Conservation (phyloP, 495 filamentous ascomycete species). For the Penicillium flavigenum region DNA sequence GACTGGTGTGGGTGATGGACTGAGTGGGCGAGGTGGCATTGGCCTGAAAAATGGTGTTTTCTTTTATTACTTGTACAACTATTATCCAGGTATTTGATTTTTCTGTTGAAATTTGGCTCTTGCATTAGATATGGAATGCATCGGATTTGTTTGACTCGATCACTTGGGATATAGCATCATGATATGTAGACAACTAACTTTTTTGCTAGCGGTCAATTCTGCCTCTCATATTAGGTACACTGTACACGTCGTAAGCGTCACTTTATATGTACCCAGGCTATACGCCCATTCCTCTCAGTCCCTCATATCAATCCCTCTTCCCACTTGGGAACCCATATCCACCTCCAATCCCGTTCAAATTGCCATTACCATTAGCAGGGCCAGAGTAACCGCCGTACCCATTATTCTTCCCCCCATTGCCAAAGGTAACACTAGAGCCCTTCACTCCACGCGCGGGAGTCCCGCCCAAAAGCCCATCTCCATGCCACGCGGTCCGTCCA, state of each 20-base stretch:
- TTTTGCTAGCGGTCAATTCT: background rate
- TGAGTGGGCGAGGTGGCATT: background rate
- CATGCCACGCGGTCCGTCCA: slow-evolving; percentile 32
- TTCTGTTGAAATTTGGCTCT: slow-evolving; percentile 12
- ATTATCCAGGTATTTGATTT: slow-evolving; percentile 15
- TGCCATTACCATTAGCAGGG: slow-evolving; percentile 23
- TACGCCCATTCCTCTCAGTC: background rate
- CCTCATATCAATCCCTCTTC: slow-evolving; percentile 52
- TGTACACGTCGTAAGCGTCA: slow-evolving; percentile 12
- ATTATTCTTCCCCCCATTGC: slow-evolving; percentile 46
- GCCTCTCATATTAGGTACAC: slow-evolving; percentile 10
- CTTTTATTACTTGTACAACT: slow-evolving; percentile 25
- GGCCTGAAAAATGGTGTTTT: slow-evolving; percentile 11
- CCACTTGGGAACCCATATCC: slow-evolving; percentile 49
- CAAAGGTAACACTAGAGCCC: slow-evolving; percentile 41
- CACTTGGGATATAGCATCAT: background rate
- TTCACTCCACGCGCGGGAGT: slow-evolving; percentile 26
- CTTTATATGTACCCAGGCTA: slow-evolving; percentile 9
- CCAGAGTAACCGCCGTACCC: slow-evolving; percentile 54
- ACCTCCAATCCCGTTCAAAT: slow-evolving; percentile 23
- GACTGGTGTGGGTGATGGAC: slow-evolving; percentile 6
- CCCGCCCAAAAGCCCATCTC: slow-evolving; percentile 47
- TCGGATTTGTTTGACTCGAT: slow-evolving; percentile 17
- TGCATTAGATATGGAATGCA: slow-evolving; percentile 31
- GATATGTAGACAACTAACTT: background rate